Base-by-base conservation (phyloP, 768 basidiomycete genomes). In the Rhodotorula graminis region DNA sequence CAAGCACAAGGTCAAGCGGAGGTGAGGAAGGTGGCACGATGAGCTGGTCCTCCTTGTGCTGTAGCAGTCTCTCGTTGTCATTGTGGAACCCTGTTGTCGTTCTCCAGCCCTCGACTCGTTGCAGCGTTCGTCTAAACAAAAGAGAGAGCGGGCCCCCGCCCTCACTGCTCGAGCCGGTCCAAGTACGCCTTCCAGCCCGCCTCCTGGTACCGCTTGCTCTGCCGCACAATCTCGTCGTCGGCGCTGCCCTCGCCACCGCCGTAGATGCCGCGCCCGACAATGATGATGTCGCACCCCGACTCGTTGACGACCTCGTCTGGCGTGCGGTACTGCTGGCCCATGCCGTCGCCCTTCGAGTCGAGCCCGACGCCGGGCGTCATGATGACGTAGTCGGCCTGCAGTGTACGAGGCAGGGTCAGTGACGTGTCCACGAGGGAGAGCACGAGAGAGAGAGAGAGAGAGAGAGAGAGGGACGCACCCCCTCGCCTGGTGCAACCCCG, bases 251-350 rank as follows among this genome's bases (percentile, higher is more conserved):
- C 82, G 23, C 84, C 83, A 58, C 85, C 83, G 29, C 91, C 92
- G 80, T 96, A 94, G 52, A 99, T 89, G 0, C 96, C 96, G 71
- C 96, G 84, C 42, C 96, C 96, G 59, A 99, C 96, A 70, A 99
- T 98, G 79, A 98, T 98, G 31, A 98, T 86, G 82, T 99, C 96
- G 80, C 91, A 91, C 42, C 93, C 94, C 58, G 86, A 86, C 58
- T 89, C 87, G 27, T 86, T 79, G 42, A 99, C 83, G 37, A 94
- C 94, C 80, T 94, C 85, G 46, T 85, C 82, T 3, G 96, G 96
- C 8, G 93, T 93, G 67, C 92, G 84, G 81, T 98, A 98, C 80
- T 96, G 93, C 81, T 98, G 95, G 27, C 94, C 96, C 88, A 93
- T 89, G 18, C 83, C 82, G 80, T 97, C 96, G 15, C 90, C 90